A percentile compares a stretch with the other conserved stretches of the same genome.
phyloP scores from a whole-genome alignment of 768 basidiomycete genomes.

The Suillus brevipes region DNA sequence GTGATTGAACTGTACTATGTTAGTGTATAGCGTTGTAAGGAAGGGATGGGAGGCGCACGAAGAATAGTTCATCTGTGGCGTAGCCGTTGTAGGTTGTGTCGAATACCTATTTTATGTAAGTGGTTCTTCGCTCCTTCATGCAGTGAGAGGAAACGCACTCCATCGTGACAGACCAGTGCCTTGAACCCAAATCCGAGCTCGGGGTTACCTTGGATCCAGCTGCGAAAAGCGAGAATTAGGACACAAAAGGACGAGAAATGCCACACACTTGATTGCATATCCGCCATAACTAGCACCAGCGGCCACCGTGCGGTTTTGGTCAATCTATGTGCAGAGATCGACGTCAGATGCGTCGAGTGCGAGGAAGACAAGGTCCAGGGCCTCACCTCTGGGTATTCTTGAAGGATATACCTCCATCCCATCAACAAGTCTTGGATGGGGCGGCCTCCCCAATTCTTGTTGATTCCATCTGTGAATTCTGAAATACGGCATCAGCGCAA shows the following conservation, averaged over 20 bases:
- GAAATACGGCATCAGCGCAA: not conserved
- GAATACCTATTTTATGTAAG: slow-evolving; percentile 52
- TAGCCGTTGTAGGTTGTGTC: slow-evolving; percentile 80
- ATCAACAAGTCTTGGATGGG: slow-evolving; percentile 76
- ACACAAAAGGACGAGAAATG: slow-evolving; percentile 1
- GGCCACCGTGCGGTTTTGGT: slow-evolving; percentile 67
- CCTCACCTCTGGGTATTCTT: slow-evolving; percentile 67
- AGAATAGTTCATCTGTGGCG: slow-evolving; percentile 89
- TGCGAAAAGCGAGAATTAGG: slow-evolving; percentile 29
- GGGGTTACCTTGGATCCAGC: slow-evolving; percentile 95
- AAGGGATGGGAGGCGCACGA: slow-evolving; percentile 49
- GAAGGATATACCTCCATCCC: slow-evolving; percentile 71
- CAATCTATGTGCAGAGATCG: slow-evolving; percentile 47
- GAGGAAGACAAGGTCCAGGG: not conserved
- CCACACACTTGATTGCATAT: slow-evolving; percentile 78
- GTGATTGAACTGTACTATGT: slow-evolving; percentile 67
- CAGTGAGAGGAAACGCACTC: slow-evolving; percentile 46
- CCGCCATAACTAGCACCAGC: slow-evolving; percentile 88
- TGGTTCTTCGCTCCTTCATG: not conserved
- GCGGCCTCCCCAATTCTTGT: slow-evolving; percentile 83
- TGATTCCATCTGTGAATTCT: slow-evolving; percentile 83
- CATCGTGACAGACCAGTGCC: slow-evolving; percentile 90
- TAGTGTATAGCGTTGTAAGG: not conserved
- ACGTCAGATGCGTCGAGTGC: not conserved
- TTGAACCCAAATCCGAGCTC: slow-evolving; percentile 89